These are phyloP conservation scores for Vanrija pseudolonga DNA, from an alignment of 1,284 basidiomycete species.

Conservation along the genomic window DNA sequence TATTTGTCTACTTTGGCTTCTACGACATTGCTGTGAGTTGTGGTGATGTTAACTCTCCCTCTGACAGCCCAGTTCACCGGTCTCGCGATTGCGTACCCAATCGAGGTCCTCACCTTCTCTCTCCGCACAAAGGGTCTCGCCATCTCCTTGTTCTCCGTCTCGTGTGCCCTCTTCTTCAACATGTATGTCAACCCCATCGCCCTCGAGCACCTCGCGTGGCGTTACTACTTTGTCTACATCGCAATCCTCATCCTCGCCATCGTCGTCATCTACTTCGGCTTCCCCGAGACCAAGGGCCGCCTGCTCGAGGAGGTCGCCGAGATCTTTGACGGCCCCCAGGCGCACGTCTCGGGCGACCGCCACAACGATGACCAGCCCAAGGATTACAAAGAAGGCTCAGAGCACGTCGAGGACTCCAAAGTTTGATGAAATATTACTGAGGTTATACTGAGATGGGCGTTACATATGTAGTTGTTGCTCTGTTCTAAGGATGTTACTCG, in stretches of 20 bases:
- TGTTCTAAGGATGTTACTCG: no score
- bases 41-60: background rate
- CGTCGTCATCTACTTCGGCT: background rate
- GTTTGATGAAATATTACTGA: no score
- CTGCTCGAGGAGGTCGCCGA: constrained; percentile 15
- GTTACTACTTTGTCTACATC: constrained; percentile 19
- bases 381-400: no score
- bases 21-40: constrained; percentile 38
- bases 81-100: constrained; percentile 13
- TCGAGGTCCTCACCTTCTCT: constrained; percentile 25
- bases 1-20: constrained; percentile 49
- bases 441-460: no score
- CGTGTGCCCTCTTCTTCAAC: constrained; percentile 6
- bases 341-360: no score
- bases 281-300: constrained; percentile 22
- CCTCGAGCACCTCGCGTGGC: constrained; percentile 19
- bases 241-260: no score
- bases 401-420: no score
- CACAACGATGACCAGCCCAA: no score
- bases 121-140: no score
- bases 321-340: no score
- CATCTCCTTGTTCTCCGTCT: no score
- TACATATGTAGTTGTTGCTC: no score
- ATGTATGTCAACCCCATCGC: constrained; percentile 26
- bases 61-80: background rate